phyloP scores from a whole-genome alignment of 2,329 filamentous ascomycete species.

The Coniochaeta sp. region DNA sequence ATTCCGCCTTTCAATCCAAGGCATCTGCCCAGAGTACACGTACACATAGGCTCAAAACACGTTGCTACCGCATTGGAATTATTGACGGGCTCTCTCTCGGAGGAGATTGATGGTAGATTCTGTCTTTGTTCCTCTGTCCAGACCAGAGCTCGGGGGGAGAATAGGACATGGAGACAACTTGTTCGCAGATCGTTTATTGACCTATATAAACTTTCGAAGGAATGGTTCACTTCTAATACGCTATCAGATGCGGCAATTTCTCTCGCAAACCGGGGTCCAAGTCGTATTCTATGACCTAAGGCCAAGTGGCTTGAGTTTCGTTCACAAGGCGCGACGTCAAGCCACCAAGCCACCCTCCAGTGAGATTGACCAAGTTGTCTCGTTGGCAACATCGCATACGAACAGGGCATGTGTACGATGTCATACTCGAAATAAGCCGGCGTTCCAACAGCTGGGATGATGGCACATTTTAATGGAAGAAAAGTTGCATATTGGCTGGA shows the following conservation, averaged over 20 bases:
- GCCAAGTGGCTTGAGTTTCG: background rate
- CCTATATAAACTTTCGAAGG: too few species aligned
- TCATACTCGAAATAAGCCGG: background rate
- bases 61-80: too few species aligned
- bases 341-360: background rate
- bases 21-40: too few species aligned
- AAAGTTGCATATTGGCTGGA: constrained; percentile 14
- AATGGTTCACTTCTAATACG: too few species aligned
- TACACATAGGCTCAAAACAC: background rate
- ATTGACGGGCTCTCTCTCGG: too few species aligned
- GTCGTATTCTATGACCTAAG: background rate
- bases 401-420: background rate
- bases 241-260: too few species aligned
- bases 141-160: too few species aligned
- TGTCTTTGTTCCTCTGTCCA: too few species aligned
- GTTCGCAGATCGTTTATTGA: too few species aligned
- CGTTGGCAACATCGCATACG: background rate
- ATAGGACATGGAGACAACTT: too few species aligned
- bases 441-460: background rate
- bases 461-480: constrained; percentile 1
- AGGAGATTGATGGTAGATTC: too few species aligned
- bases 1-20: too few species aligned
- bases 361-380: background rate
- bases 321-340: background rate
- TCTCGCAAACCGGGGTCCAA: background rate